These are phyloP conservation scores for Syncephalastrum sp. DNA, from an alignment of 371 early-diverging fungal genomes.

Conservation along the genomic window DNA sequence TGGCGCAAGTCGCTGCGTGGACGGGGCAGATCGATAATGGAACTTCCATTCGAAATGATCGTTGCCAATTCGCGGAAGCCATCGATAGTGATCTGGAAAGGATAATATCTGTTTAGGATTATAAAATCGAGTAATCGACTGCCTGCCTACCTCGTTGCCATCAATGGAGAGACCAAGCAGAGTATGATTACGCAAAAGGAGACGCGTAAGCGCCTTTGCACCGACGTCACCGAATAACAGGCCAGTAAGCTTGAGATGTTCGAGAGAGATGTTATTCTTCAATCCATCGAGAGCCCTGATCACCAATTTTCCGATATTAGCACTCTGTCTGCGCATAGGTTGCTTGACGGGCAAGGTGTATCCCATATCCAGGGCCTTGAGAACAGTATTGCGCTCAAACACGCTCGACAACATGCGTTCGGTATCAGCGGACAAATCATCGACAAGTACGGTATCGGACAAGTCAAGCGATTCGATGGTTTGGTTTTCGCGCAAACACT, in stretches of 20 bases:
- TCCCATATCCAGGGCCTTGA: constrained; percentile 24
- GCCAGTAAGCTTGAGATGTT: constrained; percentile 30
- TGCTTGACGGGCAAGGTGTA: constrained; percentile 2
- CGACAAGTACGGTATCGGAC: constrained; percentile 24
- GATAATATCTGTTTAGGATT: not conserved
- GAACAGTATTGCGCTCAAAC: constrained; percentile 34
- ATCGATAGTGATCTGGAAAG: constrained; percentile 33
- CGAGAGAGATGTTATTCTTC: constrained; percentile 21
- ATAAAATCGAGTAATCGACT: not conserved
- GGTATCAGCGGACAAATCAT: constrained; percentile 29
- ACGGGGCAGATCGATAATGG: constrained; percentile 24
- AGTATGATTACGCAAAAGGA: constrained; percentile 22
- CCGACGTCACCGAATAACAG: constrained; percentile 34
- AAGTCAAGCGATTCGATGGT: constrained; percentile 24
- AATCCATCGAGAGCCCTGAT: constrained; percentile 24
- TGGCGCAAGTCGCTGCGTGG: constrained; percentile 33
- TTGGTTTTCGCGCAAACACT: constrained; percentile 35
- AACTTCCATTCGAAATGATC: constrained; percentile 15
- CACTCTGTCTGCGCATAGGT: constrained; percentile 5
- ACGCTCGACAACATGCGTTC: constrained; percentile 29
- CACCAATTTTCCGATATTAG: constrained; percentile 21
- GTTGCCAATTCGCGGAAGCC: constrained; percentile 32
- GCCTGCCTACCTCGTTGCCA: constrained; percentile 30
- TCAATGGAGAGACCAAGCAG: constrained; percentile 30
- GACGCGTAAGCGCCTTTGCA: constrained; percentile 25